Base-by-base conservation (phyloP, 257 asterid species). In the Fraxinus excelsior region DNA sequence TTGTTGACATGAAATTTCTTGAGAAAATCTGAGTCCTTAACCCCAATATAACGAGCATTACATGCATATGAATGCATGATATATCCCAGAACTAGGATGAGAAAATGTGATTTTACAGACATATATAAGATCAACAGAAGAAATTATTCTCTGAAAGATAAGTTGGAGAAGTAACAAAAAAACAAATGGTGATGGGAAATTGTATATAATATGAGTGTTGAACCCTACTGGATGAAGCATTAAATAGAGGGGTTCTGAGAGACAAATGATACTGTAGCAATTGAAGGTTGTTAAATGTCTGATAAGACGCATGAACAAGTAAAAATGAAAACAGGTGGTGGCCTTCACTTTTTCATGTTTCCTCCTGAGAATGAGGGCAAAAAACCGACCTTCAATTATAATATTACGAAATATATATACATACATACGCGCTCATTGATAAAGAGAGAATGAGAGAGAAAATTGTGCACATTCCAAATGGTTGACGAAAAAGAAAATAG, bases 41-140 rank as follows among this genome's bases (percentile, higher is more conserved):
- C 18, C 32, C 67, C 67, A 25, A 23, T 21, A 25, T 21, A 8
- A 21, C 67, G 67, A 23, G 67, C 67, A 60, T 60, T 60, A 60
- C 28, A 60, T 60, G 67, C 67, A 21, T 60, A 60, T 60, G 67
- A 31, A 60, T 60, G 67, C 16, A 60, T 23, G 67, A 60, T 23
- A 23, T 9, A 21, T 3, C 67, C 67, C 67, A 60, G 13, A 60
- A 60, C 23, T 2, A 23, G 32, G 67, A 60, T 60, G 16, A 60
- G 67, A 23, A 60, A 10, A 60, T 60, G 11, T 23, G 67, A 23
- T 25, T 60, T 23, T 3, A 7, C 32, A 60, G 67, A 60, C 67
- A 60, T 60, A 10, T 60, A 25, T 23, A 60, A 2, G 11, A 23
- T 25, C 32, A 23, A 23, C 31, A 60, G 32, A 25, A 60, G 67